phyloP scores from a whole-genome alignment of 2,329 filamentous ascomycete genomes.

The Septoria petroselini region DNA sequence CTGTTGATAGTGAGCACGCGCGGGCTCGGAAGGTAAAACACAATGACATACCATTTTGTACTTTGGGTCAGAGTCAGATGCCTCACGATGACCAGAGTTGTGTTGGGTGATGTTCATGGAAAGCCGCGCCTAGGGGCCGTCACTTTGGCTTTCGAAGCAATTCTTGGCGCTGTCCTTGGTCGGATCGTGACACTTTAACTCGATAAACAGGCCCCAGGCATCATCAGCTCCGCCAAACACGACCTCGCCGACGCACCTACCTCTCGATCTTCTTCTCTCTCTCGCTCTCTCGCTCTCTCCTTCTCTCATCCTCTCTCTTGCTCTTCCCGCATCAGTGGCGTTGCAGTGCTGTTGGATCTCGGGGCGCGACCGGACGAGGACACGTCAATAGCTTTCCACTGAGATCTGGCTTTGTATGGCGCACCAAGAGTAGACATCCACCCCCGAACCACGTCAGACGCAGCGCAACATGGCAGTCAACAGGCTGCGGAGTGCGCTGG shows the following conservation, averaged over 20 bases:
- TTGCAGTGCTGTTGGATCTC: not conserved
- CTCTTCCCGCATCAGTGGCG: not conserved
- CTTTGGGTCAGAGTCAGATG: too few relatives aligned
- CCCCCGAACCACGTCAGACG: slow-evolving; percentile 9
- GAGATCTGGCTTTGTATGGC: slow-evolving; percentile 19
- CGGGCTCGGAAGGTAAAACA: too few relatives aligned
- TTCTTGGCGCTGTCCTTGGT: too few relatives aligned
- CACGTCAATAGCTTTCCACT: slow-evolving; percentile 16
- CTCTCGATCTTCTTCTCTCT: not conserved
- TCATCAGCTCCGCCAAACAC: not conserved
- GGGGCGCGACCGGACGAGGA: slow-evolving; percentile 1
- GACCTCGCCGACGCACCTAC: not conserved
- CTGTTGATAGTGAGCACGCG: too few relatives aligned
- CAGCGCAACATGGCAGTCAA: slow-evolving; percentile 76
- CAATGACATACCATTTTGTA: too few relatives aligned
- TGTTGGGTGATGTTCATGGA: not conserved
- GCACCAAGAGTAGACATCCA: slow-evolving; percentile 3
- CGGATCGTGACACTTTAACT: too few relatives aligned
- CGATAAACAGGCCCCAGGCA: too few relatives aligned
- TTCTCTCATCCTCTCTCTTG: not conserved
- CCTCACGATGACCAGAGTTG: too few relatives aligned
- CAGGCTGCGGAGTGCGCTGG: slow-evolving; percentile 90
- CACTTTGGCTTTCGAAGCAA: too few relatives aligned
- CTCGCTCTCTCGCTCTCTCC: not conserved
- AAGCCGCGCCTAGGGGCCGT: too few relatives aligned